A percentile compares a stretch with the other conserved stretches of the same genome.
Conservation (phyloP, 2,329 filamentous ascomycete species). For the Scortechinia acanthostroma region DNA sequence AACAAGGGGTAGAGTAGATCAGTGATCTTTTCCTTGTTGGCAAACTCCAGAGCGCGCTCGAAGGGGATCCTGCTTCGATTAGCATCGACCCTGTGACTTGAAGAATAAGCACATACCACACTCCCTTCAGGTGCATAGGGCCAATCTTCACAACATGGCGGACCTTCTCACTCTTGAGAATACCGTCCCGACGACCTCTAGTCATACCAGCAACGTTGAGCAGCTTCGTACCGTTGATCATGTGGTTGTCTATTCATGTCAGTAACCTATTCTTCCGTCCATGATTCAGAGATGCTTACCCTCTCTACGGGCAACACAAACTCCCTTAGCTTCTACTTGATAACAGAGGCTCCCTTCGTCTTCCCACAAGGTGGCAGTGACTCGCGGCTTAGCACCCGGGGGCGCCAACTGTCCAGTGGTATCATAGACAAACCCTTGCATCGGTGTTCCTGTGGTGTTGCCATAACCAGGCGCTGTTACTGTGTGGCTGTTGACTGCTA, state of each 20-base stretch:
- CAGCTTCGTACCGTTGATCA: constrained; percentile 98
- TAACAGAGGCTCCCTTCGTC: constrained; percentile 97
- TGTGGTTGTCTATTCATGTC: constrained; percentile 72
- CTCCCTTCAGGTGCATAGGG: constrained; percentile 96
- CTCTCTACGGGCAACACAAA: constrained; percentile 90
- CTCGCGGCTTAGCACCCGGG: constrained; percentile 88
- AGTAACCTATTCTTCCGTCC: background rate
- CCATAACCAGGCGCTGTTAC: constrained; percentile 1
- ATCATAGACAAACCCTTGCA: constrained; percentile 61
- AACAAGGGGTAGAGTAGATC: constrained; percentile 91
- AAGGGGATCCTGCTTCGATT: constrained; percentile 77
- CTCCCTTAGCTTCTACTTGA: constrained; percentile 90
- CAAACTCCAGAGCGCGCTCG: constrained; percentile 93
- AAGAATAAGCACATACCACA: constrained; percentile 61
- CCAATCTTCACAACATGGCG: constrained; percentile 97
- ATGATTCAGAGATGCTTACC: constrained; percentile 46
- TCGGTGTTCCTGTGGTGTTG: constrained; percentile 39
- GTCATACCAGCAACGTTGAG: constrained; percentile 98
- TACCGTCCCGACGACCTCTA: constrained; percentile 85
- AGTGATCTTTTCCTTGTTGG: constrained; percentile 99
- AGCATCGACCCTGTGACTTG: constrained; percentile 7
- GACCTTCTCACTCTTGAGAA: constrained; percentile 94
- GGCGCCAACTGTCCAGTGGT: constrained; percentile 88
- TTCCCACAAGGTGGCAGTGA: constrained; percentile 95
- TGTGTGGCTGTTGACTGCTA: constrained; percentile 6